Evolutionary conservation across 116 monocot genomes (phyloP), one percentile per base, ranked within the genome.

Genomic region (Dioscorea cayenensis): DNA sequence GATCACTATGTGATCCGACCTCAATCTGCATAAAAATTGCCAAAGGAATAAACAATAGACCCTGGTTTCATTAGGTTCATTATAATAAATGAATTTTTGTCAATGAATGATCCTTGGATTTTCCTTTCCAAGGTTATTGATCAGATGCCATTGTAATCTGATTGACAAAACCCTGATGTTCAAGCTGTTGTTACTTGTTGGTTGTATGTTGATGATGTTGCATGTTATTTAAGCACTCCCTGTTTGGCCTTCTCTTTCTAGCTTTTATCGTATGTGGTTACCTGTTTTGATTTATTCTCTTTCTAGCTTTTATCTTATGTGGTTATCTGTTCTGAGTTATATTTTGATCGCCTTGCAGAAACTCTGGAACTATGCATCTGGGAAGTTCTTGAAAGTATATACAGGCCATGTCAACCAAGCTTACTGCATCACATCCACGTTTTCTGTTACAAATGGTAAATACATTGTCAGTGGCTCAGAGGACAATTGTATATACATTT

Each of bases 381-480:
- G 88, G 60, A 94, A 90, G 76, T 80, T 79, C 32, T 52, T 94
- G 27, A 94, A 90, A 71, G 51, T 80, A 23, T 94, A 94, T 80
- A 86, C 80, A n/a, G 94, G 94, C 0, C 94, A 94, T 86, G 76
- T 75, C 14, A 94, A 94, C 71, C 83, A 71, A 67, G 72, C 67
- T 29, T 90, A 88, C 76, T 94, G 90, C 73, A 84, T 88, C 59
- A 78, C 80, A 13, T 83, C 94, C 12, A 86, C 94, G 28, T 94
- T 94, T 79, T 94, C 88, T 22, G 94, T 90, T 22, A 90, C 94
- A 70, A 88, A 82, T 82, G 90, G 84, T 12, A 94, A 87, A 69
- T 90, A 90, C 63, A 90, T 94, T 16, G 90, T 94, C 64, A 86
- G 86, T 49, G 90, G 90, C 9, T 94, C 94, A 21, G 94, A 94